Base-by-base conservation (phyloP, 306 rosid species). In the Lathyrus aphaca region DNA sequence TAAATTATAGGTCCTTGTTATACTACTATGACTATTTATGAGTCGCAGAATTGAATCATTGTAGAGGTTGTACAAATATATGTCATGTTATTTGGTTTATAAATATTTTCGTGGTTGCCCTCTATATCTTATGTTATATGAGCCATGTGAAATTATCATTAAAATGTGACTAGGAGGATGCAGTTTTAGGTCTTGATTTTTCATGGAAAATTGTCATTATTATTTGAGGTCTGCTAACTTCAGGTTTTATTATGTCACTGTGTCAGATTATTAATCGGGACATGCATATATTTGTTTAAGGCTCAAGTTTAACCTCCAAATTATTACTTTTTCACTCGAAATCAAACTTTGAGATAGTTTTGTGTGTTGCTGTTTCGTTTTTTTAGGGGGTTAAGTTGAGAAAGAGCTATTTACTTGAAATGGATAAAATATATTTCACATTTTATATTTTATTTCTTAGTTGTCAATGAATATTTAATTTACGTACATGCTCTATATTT, bases 41-140 rank as follows among this genome's bases (percentile, higher is more conserved):
- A 62, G 39, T 70, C 21, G 15, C 68, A 71, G 48, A 44, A 37
- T 15, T 55, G 48, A 44, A 37, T 15, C 62, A 51, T 23, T 51
- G 57, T 44, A 37, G 32, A 27, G 23, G 50, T 55, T 65, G 40
- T 29, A 8, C 35, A 17, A 48, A 39, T 11, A 18, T 27, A 74
- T 65, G 60, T 30, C 3, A 17, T 19, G 54, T 55, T 55, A 3
- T 53, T 42, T 30, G 66, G 60, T 51, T 44, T 77, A 8, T 38
- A 5, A 23, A 1, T 16, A 1, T 53, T 53, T 51, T 43, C 21
- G 35, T 16, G 18, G 29, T 27, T 18, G 27, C 37, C 6, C 42
- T 4, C 16, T 27, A 1, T 50, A 17, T 61, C 10, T 27, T 61
- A 19, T 51, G 23, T 19, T 69, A 61, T 61, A 29, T 25, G 49